Base-by-base conservation (phyloP, 305 asterid genomes). In the Andrographis paniculata region DNA sequence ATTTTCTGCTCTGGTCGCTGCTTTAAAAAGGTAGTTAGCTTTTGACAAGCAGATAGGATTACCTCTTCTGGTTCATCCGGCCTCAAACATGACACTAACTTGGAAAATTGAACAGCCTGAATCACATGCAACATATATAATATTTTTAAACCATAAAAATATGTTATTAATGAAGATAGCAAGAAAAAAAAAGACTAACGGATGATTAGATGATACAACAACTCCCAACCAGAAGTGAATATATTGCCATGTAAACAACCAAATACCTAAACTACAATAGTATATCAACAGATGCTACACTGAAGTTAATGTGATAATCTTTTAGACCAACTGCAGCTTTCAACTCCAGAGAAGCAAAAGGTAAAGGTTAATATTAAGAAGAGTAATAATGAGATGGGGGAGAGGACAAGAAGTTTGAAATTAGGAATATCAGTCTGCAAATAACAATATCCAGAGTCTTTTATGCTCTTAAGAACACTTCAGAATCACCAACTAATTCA, bases 41-140 rank as follows among this genome's bases (percentile, higher is more conserved):
- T 92, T 74, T 87, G 95, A 76, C 99, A 87, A 55, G 95, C 71
- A 40, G 97, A 72, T 37, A 84, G 82, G 42, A 87, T 82, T 59
- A 78, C 88, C 41, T 87, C 99, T 59, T 92, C 99, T 18, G 92
- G 66, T 78, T 84, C 99, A 62, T 87, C 97, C 55, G 94, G 89
- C 75, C 93, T 84, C 64, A 92, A 64, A 15, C 79, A 84, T 46
- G 97, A 81, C 59, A 84, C 97, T 53, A 87, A 69, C 70, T 69
- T 87, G 87, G 79, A 68, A 64, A 87, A 92, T 60, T 92, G 97
- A 20, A 92, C 95, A 17, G 95, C 97, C 99, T 92, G 70, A 40
- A 42, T 31, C 47, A 70, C 53, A 58, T 51, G 61, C 48, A 16
- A 5, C 40, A 39, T 28, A 31, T 38, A 20, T 39, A 27, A 39